phyloP scores from a whole-genome alignment of 192 early-diverging fungal species.

The Coemansia guatemalensis region DNA sequence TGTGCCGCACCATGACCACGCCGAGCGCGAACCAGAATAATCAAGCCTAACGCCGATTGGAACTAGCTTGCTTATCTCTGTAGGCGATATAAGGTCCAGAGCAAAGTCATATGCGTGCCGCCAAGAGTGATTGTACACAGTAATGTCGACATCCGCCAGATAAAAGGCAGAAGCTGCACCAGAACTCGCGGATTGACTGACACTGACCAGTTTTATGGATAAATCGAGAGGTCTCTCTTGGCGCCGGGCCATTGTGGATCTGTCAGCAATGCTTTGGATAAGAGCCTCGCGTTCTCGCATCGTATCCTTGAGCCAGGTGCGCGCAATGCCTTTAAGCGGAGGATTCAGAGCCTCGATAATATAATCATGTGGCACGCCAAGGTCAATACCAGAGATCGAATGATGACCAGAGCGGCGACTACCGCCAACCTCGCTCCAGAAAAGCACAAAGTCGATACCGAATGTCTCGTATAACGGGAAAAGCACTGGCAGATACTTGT shows the following conservation, averaged over 20 bases:
- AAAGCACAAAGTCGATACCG: constrained; percentile 83
- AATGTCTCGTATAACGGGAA: constrained; percentile 88
- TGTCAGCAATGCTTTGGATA: constrained; percentile 33
- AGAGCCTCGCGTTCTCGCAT: constrained; percentile 40
- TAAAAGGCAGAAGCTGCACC: neutral
- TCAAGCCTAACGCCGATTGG: constrained; percentile 16
- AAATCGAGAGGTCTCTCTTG: constrained; percentile 42
- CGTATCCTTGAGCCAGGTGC: constrained; percentile 43
- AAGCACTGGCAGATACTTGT: constrained; percentile 55
- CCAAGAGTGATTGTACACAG: constrained; percentile 52
- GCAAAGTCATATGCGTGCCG: constrained; percentile 26
- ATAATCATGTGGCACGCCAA: constrained; percentile 74
- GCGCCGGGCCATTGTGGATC: constrained; percentile 7
- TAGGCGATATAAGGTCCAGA: constrained; percentile 41
- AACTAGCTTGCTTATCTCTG: constrained; percentile 15
- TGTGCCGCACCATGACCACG: constrained; percentile 47
- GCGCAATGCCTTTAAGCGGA: constrained; percentile 50
- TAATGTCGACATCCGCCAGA: constrained; percentile 22
- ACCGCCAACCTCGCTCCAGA: constrained; percentile 61
- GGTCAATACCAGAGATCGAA: constrained; percentile 89
- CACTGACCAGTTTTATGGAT: constrained; percentile 6
- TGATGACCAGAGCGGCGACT: constrained; percentile 68
- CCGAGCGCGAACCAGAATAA: constrained; percentile 30
- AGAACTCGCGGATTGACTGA: neutral
- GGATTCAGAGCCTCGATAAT: constrained; percentile 56